These are phyloP conservation scores for Hevea brasiliensis DNA, from an alignment of 345 rosid genomes.

Conservation along the genomic window DNA sequence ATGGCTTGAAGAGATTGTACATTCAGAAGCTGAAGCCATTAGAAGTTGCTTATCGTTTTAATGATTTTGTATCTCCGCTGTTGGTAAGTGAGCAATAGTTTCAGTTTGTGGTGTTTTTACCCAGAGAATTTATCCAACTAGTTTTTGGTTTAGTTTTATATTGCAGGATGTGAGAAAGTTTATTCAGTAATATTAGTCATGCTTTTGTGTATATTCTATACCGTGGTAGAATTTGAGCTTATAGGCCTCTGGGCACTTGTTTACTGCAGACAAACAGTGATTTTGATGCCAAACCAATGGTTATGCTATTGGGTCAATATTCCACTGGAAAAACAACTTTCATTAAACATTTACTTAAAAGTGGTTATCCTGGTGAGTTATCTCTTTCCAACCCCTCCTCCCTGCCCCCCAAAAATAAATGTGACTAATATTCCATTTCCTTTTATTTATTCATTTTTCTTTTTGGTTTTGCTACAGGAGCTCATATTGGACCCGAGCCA, in stretches of 20 bases:
- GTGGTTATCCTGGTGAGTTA: slow-evolving; percentile 70
- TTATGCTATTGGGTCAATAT: slow-evolving; percentile 96
- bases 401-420: neutral
- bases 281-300: slow-evolving; percentile 97
- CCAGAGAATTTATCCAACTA: neutral
- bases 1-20: slow-evolving; percentile 88
- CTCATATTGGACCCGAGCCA: slow-evolving; percentile 98
- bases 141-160: slow-evolving; percentile 19
- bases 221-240: neutral
- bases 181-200: slow-evolving; percentile 4
- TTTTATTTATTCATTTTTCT: neutral
- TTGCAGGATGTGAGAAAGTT: slow-evolving; percentile 7
- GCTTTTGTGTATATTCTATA: neutral
- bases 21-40: slow-evolving; percentile 89
- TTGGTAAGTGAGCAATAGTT: slow-evolving; percentile 53
- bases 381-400: neutral
- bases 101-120: neutral
- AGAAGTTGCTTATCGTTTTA: slow-evolving; percentile 80
- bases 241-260: slow-evolving; percentile 15
- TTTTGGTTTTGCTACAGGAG: slow-evolving; percentile 55
- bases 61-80: slow-evolving; percentile 88
- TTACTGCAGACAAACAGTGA: slow-evolving; percentile 72
- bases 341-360: slow-evolving; percentile 85
- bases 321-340: slow-evolving; percentile 98
- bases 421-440: neutral